Evolutionary conservation across 75 land plant species (phyloP).

Genomic region (Isoetes taiwanensis): DNA sequence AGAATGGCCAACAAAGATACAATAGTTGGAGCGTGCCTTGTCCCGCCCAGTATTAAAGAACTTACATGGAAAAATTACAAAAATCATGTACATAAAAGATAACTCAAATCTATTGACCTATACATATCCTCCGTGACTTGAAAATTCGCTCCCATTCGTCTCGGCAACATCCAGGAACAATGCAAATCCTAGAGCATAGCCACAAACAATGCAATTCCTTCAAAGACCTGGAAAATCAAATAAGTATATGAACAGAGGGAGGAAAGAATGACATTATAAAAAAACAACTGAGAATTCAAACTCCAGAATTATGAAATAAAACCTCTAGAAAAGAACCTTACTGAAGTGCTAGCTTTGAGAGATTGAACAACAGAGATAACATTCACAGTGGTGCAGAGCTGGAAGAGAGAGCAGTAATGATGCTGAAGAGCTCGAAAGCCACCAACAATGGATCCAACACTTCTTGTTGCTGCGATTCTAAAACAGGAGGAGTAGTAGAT

Average conservation of each 20-base stretch:
- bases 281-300: too few species aligned
- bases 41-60: conserved; percentile 84
- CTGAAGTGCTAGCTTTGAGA: conserved; percentile 52
- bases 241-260: background rate
- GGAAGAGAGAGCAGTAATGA: conserved; percentile 44
- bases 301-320: too few species aligned
- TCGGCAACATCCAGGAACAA: conserved; percentile 63
- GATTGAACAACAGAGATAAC: conserved; percentile 55
- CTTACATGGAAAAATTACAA: conserved; percentile 31
- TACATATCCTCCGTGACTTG: conserved; percentile 49
- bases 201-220: conserved; percentile 78
- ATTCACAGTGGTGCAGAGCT: conserved; percentile 67
- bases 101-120: background rate
- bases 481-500: too few species aligned
- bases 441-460: conserved; percentile 67
- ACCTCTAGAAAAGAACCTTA: conserved; percentile 10
- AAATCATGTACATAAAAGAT: background rate
- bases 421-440: conserved; percentile 56
- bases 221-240: conserved; percentile 44
- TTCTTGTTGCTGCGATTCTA: too few species aligned
- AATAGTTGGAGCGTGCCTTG: conserved; percentile 90
- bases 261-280: too few species aligned
- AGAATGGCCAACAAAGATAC: conserved; percentile 37
- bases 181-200: conserved; percentile 69
- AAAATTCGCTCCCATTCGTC: conserved; percentile 77